phyloP scores from a whole-genome alignment of 2,329 filamentous ascomycete genomes.

The Ascosphaera acerosa region DNA sequence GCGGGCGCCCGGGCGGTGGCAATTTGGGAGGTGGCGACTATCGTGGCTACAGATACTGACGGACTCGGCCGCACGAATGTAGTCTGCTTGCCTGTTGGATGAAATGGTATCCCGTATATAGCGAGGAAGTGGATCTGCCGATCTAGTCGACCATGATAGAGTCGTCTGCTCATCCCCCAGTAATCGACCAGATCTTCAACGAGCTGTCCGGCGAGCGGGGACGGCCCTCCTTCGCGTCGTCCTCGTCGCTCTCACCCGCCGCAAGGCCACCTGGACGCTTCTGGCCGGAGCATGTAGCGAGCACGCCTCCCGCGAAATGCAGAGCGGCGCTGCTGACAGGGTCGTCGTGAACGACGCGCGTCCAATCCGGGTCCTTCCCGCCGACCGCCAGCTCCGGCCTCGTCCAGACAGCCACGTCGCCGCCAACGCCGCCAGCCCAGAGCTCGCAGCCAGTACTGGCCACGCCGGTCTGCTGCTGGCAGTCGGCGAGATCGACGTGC shows the following conservation, averaged over 20 bases:
- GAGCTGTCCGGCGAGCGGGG: slow-evolving; percentile 11
- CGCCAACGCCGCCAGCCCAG: slow-evolving; percentile 34
- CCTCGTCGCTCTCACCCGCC: slow-evolving; percentile 4
- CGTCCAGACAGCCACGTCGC: slow-evolving; percentile 25
- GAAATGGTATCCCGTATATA: no score
- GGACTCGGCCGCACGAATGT: background rate
- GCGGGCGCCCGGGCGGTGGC: background rate
- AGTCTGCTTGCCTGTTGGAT: no score
- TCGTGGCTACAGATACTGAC: background rate
- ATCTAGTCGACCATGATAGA: no score
- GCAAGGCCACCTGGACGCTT: slow-evolving; percentile 8
- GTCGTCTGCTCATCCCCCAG: no score
- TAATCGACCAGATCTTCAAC: slow-evolving; percentile 20
- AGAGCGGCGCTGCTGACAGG: slow-evolving; percentile 21
- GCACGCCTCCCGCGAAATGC: slow-evolving; percentile 22
- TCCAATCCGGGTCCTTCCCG: slow-evolving; percentile 17
- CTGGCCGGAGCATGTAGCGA: slow-evolving; percentile 27
- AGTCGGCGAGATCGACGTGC: slow-evolving; percentile 26
- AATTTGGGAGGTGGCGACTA: no score
- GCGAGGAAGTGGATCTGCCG: no score
- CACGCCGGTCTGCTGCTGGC: no score
- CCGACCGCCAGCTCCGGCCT: slow-evolving; percentile 19
- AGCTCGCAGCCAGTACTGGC: slow-evolving; percentile 23
- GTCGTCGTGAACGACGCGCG: slow-evolving; percentile 22
- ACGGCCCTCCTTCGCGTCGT: background rate